Conservation (phyloP, 192 early-diverging fungal genomes). For the Radiomyces spectabilis region DNA sequence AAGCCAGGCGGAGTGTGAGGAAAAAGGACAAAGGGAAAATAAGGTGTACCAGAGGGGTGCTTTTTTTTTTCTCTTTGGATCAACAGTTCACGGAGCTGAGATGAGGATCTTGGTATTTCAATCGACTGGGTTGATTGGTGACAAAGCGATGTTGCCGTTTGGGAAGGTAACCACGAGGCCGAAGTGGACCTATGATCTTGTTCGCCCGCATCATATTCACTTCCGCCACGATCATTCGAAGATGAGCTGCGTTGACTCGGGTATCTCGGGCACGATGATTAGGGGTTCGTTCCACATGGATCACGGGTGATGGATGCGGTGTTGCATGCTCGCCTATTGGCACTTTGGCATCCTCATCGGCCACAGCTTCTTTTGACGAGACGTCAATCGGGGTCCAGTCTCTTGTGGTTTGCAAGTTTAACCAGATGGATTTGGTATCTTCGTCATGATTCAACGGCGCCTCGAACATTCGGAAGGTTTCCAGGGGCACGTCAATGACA, state of each 20-base stretch:
- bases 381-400: conserved; percentile 14
- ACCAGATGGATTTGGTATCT: neutral
- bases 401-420: neutral
- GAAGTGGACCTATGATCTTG: conserved; percentile 39
- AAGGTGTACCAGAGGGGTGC: too few relatives aligned
- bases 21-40: too few relatives aligned
- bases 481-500: conserved; percentile 5
- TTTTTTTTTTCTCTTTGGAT: too few relatives aligned
- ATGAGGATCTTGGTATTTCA: too few relatives aligned
- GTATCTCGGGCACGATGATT: conserved; percentile 18
- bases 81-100: too few relatives aligned
- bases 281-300: neutral
- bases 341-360: neutral
- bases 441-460: neutral
- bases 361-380: neutral
- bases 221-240: conserved; percentile 47
- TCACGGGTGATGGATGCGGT: neutral
- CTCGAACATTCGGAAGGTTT: conserved; percentile 14
- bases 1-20: too few relatives aligned
- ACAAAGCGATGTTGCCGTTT: conserved; percentile 26
- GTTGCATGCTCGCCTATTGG: too few relatives aligned
- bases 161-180: conserved; percentile 32
- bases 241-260: conserved; percentile 37
- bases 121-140: conserved; percentile 8
- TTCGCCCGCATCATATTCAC: conserved; percentile 45